A percentile compares a stretch with the other conserved stretches of the same genome.
These are phyloP conservation scores for Amylocarpus encephaloides DNA, from an alignment of 2,329 filamentous ascomycete genomes.

Conservation along the genomic window DNA sequence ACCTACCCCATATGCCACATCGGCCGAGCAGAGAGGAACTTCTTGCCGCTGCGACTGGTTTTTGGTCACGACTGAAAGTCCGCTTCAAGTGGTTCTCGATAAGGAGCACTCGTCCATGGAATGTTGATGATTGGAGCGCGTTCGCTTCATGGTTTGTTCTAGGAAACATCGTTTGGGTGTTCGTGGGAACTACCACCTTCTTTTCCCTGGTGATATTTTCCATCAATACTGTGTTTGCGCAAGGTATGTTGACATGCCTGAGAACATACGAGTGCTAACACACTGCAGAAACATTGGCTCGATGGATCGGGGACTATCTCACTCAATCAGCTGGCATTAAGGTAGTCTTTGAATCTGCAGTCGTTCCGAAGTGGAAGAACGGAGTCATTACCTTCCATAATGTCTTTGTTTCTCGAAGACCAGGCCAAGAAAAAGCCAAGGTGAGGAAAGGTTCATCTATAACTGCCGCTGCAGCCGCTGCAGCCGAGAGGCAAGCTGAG, in stretches of 20 bases:
- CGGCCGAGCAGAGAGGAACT: constrained; percentile 91
- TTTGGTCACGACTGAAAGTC: constrained; percentile 83
- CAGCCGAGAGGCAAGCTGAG: constrained; percentile 56
- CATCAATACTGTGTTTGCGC: constrained; percentile 94
- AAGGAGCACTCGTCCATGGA: constrained; percentile 87
- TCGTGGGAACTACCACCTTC: constrained; percentile 96
- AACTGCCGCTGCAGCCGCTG: constrained; percentile 77
- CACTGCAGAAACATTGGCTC: constrained; percentile 72
- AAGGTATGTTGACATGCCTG: constrained; percentile 50
- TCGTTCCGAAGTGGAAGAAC: constrained; percentile 91
- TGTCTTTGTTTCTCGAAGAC: constrained; percentile 87
- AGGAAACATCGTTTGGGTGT: constrained; percentile 88
- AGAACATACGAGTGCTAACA: constrained; percentile 14
- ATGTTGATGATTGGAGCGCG: constrained; percentile 90
- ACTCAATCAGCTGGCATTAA: constrained; percentile 90
- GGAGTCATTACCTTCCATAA: constrained; percentile 96
- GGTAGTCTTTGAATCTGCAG: constrained; percentile 94
- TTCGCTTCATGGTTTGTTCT: constrained; percentile 93
- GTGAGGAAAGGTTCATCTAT: constrained; percentile 89
- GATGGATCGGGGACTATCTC: constrained; percentile 91
- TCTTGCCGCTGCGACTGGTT: constrained; percentile 82
- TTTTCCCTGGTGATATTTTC: constrained; percentile 85
- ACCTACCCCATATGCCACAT: constrained; percentile 68
- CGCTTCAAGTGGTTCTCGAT: constrained; percentile 99
- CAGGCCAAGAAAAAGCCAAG: constrained; percentile 72